These are phyloP conservation scores for Leucocoprinus gongylophorus DNA, from an alignment of 1,284 basidiomycete genomes.

Conservation along the genomic window DNA sequence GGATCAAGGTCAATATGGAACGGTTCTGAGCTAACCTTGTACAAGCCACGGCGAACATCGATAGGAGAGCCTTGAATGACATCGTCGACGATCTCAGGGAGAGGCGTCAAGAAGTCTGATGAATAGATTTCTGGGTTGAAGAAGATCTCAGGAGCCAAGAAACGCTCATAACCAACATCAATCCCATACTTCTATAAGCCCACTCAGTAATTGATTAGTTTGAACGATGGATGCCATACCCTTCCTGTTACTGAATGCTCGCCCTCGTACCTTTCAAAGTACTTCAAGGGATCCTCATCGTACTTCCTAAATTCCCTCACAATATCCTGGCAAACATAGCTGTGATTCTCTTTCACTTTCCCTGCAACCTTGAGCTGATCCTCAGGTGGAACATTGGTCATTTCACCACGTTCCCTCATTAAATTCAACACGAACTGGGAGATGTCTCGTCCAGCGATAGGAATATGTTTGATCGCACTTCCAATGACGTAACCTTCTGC, in stretches of 20 bases:
- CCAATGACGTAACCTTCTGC: conserved; percentile 99
- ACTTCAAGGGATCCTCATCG: conserved; percentile 93
- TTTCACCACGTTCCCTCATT: conserved; percentile 93
- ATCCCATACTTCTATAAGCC: conserved; percentile 38
- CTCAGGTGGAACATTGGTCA: conserved; percentile 87
- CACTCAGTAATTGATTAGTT: conserved; percentile 31
- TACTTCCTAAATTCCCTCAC: conserved; percentile 99
- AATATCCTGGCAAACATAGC: conserved; percentile 98
- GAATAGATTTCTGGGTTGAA: conserved; percentile 99
- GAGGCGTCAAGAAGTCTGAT: conserved; percentile 95
- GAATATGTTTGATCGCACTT: conserved; percentile 98
- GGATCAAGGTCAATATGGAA: too few species aligned
- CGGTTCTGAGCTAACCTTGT: conserved; percentile 55
- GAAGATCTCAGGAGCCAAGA: conserved; percentile 98
- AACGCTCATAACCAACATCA: conserved; percentile 98
- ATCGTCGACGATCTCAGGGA: conserved; percentile 94
- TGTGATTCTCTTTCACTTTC: conserved; percentile 97
- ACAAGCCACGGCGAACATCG: conserved; percentile 82
- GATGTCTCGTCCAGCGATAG: conserved; percentile 97
- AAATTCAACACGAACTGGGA: conserved; percentile 96
- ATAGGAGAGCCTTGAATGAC: conserved; percentile 96
- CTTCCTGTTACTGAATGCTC: conserved; percentile 90
- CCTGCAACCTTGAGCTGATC: conserved; percentile 90
- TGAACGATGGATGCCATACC: conserved; percentile 43
- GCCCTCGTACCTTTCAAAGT: conserved; percentile 92